Conservation (phyloP, 306 rosid species). For the Macrotyloma uniflorum region DNA sequence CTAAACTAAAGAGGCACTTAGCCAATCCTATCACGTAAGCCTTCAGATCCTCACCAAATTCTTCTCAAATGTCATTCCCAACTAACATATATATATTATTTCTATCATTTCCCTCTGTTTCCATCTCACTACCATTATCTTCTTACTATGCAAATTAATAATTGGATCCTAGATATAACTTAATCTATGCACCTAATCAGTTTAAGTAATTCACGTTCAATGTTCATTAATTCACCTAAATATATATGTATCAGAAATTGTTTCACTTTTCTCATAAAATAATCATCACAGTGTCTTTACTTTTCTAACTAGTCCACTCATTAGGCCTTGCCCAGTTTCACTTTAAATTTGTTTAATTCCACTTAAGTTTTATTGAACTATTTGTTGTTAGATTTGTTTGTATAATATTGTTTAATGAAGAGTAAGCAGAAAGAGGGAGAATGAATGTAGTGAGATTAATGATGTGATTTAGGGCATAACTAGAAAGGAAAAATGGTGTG, state of each 20-base stretch:
- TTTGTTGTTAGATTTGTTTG: no score
- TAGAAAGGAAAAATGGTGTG: constrained; percentile 7
- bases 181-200: neutral
- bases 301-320: no score
- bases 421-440: neutral
- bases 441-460: neutral
- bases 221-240: neutral
- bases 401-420: no score
- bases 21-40: constrained; percentile 19
- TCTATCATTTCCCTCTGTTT: constrained; percentile 14
- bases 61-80: constrained; percentile 38
- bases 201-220: neutral
- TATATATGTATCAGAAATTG: neutral
- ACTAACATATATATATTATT: constrained; percentile 11
- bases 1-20: constrained; percentile 45
- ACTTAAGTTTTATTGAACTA: no score
- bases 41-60: constrained; percentile 31
- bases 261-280: neutral
- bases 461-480: neutral
- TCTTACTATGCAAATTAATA: constrained; percentile 10
- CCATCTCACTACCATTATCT: constrained; percentile 31
- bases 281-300: neutral
- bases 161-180: constrained; percentile 24
- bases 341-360: no score
- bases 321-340: no score